phyloP scores from a whole-genome alignment of 495 filamentous ascomycete genomes.

The Tuber magnatum region DNA sequence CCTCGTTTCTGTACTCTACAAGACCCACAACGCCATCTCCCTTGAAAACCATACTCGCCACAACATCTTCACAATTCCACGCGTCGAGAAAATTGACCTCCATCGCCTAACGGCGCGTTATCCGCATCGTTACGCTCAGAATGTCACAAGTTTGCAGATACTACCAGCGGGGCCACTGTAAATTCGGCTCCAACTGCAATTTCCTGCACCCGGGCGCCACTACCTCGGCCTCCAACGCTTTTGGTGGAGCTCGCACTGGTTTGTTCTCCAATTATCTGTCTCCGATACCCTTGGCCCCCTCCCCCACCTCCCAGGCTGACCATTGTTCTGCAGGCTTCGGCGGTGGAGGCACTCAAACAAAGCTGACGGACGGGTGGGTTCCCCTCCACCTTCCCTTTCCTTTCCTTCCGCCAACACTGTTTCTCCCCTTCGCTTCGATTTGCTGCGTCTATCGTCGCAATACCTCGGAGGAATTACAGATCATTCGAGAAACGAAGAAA shows the following conservation, averaged over 20 bases:
- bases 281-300: not conserved
- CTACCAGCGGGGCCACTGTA: slow-evolving; percentile 56
- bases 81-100: not conserved
- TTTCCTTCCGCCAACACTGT: not conserved
- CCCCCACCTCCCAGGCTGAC: slow-evolving; percentile 10
- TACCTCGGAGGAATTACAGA: not conserved
- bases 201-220: slow-evolving; percentile 34
- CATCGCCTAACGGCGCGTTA: not conserved
- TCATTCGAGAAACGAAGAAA: not conserved
- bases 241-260: slow-evolving; percentile 24
- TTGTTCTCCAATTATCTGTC: slow-evolving; percentile 13
- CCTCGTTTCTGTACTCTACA: not conserved
- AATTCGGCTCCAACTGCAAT: slow-evolving; percentile 46
- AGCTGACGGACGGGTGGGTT: slow-evolving; percentile 25
- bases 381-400: not conserved
- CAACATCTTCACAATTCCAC: not conserved
- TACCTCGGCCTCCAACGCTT: slow-evolving; percentile 12
- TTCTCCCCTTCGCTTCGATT: not conserved
- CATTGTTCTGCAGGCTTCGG: slow-evolving; percentile 22
- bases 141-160: slow-evolving; percentile 54
- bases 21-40: not conserved
- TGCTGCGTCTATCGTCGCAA: not conserved
- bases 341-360: slow-evolving; percentile 17
- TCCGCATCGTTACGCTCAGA: not conserved
- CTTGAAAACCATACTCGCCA: not conserved